Evolutionary conservation across 768 basidiomycete genomes (phyloP).

Genomic region (Boletus barrowsii): DNA sequence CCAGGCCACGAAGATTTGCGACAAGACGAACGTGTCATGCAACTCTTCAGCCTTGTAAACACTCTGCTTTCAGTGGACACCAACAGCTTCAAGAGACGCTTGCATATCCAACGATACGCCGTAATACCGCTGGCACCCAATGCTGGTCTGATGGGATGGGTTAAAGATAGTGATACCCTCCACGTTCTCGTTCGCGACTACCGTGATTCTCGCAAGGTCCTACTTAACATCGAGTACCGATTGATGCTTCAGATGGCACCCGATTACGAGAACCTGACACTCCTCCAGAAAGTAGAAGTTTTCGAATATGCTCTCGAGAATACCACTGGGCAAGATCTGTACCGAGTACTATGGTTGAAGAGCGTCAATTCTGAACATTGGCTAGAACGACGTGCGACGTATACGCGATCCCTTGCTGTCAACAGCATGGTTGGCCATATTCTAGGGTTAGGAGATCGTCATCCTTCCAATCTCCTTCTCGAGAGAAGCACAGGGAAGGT

Average conservation of each 20-base stretch:
- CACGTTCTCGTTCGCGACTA: constrained; percentile 96
- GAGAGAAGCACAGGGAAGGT: constrained; percentile 91
- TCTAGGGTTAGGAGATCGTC: constrained; percentile 93
- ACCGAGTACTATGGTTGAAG: constrained; percentile 95
- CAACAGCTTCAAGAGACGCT: constrained; percentile 90
- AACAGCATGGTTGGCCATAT: constrained; percentile 99
- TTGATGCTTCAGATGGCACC: constrained; percentile 96
- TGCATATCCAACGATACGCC: constrained; percentile 90
- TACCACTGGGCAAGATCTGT: constrained; percentile 96
- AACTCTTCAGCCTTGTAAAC: constrained; percentile 95
- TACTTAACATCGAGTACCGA: constrained; percentile 97
- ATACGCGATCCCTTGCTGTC: constrained; percentile 92
- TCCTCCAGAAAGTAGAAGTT: constrained; percentile 97
- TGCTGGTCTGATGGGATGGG: constrained; percentile 93
- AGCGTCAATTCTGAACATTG: constrained; percentile 95
- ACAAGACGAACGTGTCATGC: constrained; percentile 99
- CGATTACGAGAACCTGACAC: constrained; percentile 91
- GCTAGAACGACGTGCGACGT: constrained; percentile 94
- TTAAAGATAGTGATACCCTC: constrained; percentile 91
- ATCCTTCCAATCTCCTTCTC: constrained; percentile 92
- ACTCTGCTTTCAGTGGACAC: constrained; percentile 90
- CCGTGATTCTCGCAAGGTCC: constrained; percentile 92
- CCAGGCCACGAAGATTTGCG: constrained; percentile 97
- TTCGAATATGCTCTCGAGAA: constrained; percentile 99
- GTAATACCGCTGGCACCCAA: constrained; percentile 95